Conservation (phyloP, 768 basidiomycete genomes). For the Auriscalpium vulgare region DNA sequence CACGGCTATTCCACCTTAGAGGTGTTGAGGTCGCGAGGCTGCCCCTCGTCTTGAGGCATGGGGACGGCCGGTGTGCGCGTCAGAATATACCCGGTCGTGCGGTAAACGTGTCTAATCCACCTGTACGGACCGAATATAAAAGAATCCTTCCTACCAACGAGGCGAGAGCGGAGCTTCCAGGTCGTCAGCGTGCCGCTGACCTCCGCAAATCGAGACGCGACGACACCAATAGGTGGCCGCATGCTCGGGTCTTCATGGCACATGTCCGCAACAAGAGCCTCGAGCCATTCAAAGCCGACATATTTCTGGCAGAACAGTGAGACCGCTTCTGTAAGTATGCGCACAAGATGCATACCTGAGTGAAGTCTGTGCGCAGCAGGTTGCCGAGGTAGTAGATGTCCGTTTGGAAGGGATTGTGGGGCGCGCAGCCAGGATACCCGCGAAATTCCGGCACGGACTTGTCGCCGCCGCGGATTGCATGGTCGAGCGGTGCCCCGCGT, state of each 20-base stretch:
- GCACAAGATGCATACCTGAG: slow-evolving; percentile 5
- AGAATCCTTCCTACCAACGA: no score
- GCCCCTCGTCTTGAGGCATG: no score
- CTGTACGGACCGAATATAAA: no score
- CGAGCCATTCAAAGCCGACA: slow-evolving; percentile 7
- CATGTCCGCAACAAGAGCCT: slow-evolving; percentile 24
- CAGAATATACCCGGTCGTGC: no score
- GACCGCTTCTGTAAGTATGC: neutral
- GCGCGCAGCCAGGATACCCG: neutral
- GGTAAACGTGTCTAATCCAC: no score
- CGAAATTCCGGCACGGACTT: slow-evolving; percentile 19
- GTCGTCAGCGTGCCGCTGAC: slow-evolving; percentile 19
- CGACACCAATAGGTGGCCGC: slow-evolving; percentile 30
- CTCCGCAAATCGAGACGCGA: slow-evolving; percentile 24
- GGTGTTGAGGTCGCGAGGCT: no score
- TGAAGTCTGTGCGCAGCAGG: slow-evolving; percentile 13
- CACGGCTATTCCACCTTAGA: no score
- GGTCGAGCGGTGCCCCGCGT: slow-evolving; percentile 8
- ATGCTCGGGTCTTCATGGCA: slow-evolving; percentile 24
- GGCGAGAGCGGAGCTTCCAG: slow-evolving; percentile 24
- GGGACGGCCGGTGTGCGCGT: no score
- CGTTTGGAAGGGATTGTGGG: slow-evolving; percentile 18
- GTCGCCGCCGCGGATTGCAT: slow-evolving; percentile 17
- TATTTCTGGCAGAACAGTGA: neutral
- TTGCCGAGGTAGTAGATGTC: slow-evolving; percentile 22